phyloP scores from a whole-genome alignment of 2,329 filamentous ascomycete genomes.

The Tolypocladium tropicale region DNA sequence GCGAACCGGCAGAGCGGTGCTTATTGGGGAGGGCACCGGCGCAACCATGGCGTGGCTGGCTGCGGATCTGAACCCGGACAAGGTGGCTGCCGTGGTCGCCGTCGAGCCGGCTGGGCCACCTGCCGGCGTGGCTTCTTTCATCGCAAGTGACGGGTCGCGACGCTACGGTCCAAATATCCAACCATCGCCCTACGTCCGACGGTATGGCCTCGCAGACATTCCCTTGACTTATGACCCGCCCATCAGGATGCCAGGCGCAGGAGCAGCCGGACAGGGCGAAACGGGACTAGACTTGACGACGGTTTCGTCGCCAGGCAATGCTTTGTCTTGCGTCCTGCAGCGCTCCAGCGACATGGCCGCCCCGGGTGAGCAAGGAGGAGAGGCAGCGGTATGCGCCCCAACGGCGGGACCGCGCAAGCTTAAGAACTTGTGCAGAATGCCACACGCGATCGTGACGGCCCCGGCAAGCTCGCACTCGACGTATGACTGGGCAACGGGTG shows the following conservation, averaged over 20 bases:
- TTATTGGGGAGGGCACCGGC: conserved; percentile 41
- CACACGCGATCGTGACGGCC: conserved; percentile 37
- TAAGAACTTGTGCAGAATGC: conserved; percentile 34
- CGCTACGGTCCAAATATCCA: conserved; percentile 11
- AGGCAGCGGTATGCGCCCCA: too few relatives aligned
- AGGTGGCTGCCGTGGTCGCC: conserved; percentile 37
- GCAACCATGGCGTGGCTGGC: conserved; percentile 34
- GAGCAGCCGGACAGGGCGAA: not conserved
- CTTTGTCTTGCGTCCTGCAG: conserved; percentile 11
- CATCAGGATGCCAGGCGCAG: not conserved
- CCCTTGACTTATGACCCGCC: conserved; percentile 32
- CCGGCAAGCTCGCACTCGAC: conserved; percentile 42
- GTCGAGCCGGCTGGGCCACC: conserved; percentile 45
- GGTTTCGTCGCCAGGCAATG: too few relatives aligned
- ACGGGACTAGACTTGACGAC: not conserved
- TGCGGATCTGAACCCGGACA: conserved; percentile 35
- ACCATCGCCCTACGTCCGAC: conserved; percentile 17
- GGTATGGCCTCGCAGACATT: conserved; percentile 30
- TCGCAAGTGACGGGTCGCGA: not conserved
- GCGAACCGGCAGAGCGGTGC: conserved; percentile 26
- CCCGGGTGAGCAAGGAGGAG: not conserved
- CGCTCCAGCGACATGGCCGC: not conserved
- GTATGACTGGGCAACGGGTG: conserved; percentile 45
- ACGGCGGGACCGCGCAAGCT: conserved; percentile 24
- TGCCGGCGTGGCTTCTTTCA: conserved; percentile 19